phyloP scores from a whole-genome alignment of 2,329 filamentous ascomycete species.

The Macrophomina phaseolina region DNA sequence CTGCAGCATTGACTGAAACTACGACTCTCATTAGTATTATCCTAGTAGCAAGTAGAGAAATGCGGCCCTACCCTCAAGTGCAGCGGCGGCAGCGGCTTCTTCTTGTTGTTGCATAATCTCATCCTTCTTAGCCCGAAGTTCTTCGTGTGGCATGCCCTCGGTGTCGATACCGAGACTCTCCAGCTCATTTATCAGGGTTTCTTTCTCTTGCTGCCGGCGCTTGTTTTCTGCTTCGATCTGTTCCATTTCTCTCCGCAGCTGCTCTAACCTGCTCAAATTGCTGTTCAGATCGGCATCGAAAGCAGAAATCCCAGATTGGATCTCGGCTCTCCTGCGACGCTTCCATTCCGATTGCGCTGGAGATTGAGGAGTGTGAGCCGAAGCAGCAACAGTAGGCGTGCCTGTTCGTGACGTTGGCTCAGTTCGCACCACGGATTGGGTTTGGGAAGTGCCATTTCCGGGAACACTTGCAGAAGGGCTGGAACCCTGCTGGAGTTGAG shows the following conservation, averaged over 20 bases:
- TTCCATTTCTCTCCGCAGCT: constrained; percentile 53
- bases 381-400: not conserved
- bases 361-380: constrained; percentile 1
- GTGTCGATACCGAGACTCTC: constrained; percentile 55
- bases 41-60: not conserved
- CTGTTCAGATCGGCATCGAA: constrained; percentile 53
- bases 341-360: constrained; percentile 38
- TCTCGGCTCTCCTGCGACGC: constrained; percentile 52
- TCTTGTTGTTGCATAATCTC: constrained; percentile 41
- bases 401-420: not conserved
- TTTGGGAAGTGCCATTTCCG: not conserved
- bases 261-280: constrained; percentile 46
- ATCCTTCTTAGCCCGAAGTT: constrained; percentile 50
- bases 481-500: not conserved
- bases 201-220: constrained; percentile 49
- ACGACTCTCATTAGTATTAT: not conserved
- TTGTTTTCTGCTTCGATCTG: constrained; percentile 45
- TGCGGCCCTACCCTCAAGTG: not conserved
- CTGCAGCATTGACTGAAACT: not conserved
- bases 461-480: constrained; percentile 4
- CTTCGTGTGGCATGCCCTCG: constrained; percentile 51
- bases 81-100: constrained; percentile 10
- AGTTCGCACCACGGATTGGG: not conserved
- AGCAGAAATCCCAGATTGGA: constrained; percentile 54
- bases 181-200: constrained; percentile 55